Base-by-base conservation (phyloP, 2,329 filamentous ascomycete genomes). In the Ascochyta koolunga region DNA sequence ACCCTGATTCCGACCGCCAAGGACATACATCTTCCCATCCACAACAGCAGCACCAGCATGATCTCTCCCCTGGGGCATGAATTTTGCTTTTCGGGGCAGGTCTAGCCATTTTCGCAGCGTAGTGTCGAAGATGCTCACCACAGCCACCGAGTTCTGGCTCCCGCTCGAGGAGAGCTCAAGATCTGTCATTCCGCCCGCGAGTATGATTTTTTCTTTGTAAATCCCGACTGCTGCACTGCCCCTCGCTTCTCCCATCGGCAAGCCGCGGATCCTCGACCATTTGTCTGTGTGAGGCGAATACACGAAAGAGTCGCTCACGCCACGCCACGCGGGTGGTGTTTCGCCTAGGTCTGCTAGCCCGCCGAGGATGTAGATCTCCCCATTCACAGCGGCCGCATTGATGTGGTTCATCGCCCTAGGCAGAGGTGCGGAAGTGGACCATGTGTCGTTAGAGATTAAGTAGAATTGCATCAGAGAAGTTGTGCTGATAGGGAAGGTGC, bases 1-100 rank as follows among this genome's bases (percentile, higher is more conserved):
- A 2, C 59, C 60, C 4, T 32, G 19, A 10, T 59, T 36, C 7
- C 67, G 43, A 5, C 68, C 68, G 18, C 65, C 69, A 13, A 72
- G 38, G 15, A 70, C 59, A 40, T 65, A 71, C 38, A 71, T 58
- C 25, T 53, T 63, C n/a, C 35, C 22, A 1, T 50, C 58, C 9
- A 69, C 57, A 10, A 69, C 60, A 5, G 64, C 66, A 7, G 41
- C 64, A n/a, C 58, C 65, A 2, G 60, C 65, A 52, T 70, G 68
- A 35, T 72, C 60, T 27, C 68, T 16, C 1, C 31, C 48, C 36
- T 60, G 65, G 1, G 68, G 68, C 3, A 70, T 36, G 21, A 50
- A 41, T 13, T 40, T 56, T 5, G 66, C 62, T 3, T 1, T 44
- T 29, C 5, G 56, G 36, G 11, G 62, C 31, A 50, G 9, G 10